phyloP scores from a whole-genome alignment of 2,329 filamentous ascomycete genomes.

The Aspergillus quadricinctus region DNA sequence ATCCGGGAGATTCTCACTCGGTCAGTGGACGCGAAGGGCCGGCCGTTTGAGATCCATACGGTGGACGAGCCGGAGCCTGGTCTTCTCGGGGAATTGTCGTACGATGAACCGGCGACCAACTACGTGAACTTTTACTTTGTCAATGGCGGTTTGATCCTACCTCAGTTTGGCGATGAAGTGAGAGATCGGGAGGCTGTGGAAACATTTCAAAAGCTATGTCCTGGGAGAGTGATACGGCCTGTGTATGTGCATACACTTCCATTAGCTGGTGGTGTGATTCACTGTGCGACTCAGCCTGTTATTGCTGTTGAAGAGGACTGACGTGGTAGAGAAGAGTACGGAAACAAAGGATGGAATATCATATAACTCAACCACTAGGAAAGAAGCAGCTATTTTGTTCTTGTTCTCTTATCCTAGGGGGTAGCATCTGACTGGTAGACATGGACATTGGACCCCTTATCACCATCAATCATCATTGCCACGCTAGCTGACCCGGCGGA shows the following conservation, averaged over 20 bases:
- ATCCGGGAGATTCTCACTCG: slow-evolving; percentile 11
- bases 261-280: slow-evolving; percentile 25
- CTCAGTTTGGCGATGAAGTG: slow-evolving; percentile 21
- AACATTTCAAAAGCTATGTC: slow-evolving; percentile 18
- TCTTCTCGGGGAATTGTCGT: neutral
- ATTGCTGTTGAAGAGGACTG: neutral
- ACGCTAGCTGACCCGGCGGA: too few species aligned
- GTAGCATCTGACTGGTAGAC: too few species aligned
- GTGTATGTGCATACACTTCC: slow-evolving; percentile 21
- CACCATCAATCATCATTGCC: too few species aligned
- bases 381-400: too few species aligned
- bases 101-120: slow-evolving; percentile 19
- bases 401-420: too few species aligned
- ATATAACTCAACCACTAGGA: too few species aligned
- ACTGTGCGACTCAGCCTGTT: slow-evolving; percentile 26
- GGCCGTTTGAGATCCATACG: slow-evolving; percentile 16
- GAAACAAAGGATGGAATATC: too few species aligned
- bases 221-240: slow-evolving; percentile 16
- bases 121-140: slow-evolving; percentile 29
- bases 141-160: slow-evolving; percentile 26
- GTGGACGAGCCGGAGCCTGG: slow-evolving; percentile 21
- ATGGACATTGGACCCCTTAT: too few species aligned
- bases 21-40: slow-evolving; percentile 19
- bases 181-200: slow-evolving; percentile 18
- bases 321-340: neutral